These are phyloP conservation scores for Typha latifolia DNA, from an alignment of 176 grass and related monocot species.

Conservation along the genomic window DNA sequence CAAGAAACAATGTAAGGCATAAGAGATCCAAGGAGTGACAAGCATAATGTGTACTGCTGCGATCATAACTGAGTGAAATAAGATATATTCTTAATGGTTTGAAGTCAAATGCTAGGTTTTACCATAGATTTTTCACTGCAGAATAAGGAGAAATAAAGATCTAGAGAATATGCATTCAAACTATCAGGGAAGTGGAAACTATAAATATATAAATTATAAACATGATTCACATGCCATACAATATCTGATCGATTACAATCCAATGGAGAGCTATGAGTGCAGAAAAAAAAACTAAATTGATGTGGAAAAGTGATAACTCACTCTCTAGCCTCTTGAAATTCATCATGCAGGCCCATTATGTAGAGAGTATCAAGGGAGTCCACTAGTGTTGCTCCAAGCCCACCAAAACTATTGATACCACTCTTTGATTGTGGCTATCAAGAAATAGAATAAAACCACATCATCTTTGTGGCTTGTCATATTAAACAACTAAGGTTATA, in stretches of 20 bases:
- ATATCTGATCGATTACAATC: background rate
- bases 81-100: too few species aligned
- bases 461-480: background rate
- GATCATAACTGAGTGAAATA: too few species aligned
- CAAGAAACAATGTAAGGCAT: too few species aligned
- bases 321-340: conserved; percentile 97
- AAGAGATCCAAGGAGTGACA: too few species aligned
- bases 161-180: too few species aligned
- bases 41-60: too few species aligned
- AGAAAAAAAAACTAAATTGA: background rate
- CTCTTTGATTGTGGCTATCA: conserved; percentile 84
- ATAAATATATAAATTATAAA: background rate
- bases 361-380: conserved; percentile 92
- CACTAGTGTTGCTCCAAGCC: conserved; percentile 88
- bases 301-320: conserved; percentile 41
- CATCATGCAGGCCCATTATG: conserved; percentile 95
- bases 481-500: too few species aligned
- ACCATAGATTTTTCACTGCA: too few species aligned
- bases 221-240: background rate
- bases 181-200: too few species aligned
- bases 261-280: background rate
- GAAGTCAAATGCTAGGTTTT: too few species aligned
- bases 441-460: conserved; percentile 18
- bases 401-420: conserved; percentile 95
- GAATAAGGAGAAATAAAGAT: too few species aligned